Percentiles rank a stretch among this genome's conserved stretches.
Conservation (phyloP, 148 eudicot species). For the Camellia granthamiana region DNA sequence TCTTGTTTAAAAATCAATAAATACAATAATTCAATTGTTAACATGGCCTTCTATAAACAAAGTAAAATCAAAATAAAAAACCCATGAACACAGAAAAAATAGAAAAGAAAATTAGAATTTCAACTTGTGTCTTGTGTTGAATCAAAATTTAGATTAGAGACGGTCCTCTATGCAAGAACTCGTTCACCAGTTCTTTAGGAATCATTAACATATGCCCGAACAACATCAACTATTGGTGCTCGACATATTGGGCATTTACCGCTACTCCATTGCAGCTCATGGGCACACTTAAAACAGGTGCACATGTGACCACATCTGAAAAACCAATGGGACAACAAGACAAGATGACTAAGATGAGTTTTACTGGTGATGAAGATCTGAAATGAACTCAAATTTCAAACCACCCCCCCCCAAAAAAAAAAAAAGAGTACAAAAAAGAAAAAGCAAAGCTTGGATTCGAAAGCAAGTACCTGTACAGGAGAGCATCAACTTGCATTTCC, state of each 20-base stretch:
- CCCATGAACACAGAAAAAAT: neutral
- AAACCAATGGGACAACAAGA: neutral
- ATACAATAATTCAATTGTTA: slow-evolving; percentile 15
- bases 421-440: too few relatives aligned
- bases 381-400: neutral
- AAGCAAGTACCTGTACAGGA: slow-evolving; percentile 63
- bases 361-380: neutral
- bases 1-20: neutral
- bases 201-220: slow-evolving; percentile 39
- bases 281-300: slow-evolving; percentile 72
- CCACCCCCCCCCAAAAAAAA: too few relatives aligned
- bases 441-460: neutral
- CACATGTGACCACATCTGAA: slow-evolving; percentile 97
- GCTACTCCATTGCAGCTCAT: slow-evolving; percentile 54
- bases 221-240: slow-evolving; percentile 69
- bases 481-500: slow-evolving; percentile 58
- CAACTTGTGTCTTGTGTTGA: neutral
- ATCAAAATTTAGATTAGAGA: slow-evolving; percentile 11
- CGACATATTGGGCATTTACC: slow-evolving; percentile 71
- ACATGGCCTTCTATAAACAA: neutral
- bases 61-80: neutral
- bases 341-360: neutral
- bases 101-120: neutral
- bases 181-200: slow-evolving; percentile 20
- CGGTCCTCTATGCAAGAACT: slow-evolving; percentile 28